Conservation (phyloP, 2,329 filamentous ascomycete genomes). For the Pseudopyrenochaeta lycopersici region DNA sequence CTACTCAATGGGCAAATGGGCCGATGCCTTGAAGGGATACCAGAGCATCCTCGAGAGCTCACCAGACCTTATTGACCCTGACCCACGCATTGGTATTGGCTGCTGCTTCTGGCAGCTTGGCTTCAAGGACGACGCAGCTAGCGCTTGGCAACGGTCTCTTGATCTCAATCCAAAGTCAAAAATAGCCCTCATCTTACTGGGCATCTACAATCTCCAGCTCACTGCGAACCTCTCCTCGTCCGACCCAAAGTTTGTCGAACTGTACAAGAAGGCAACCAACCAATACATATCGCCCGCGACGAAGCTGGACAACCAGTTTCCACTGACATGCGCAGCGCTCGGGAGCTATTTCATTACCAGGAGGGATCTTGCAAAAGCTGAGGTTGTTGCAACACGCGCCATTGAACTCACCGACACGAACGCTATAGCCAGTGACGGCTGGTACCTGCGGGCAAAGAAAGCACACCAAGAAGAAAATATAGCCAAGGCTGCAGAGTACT, state of each 20-base stretch:
- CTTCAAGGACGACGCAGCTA: slow-evolving; percentile 89
- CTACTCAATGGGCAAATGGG: slow-evolving; percentile 86
- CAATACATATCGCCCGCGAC: slow-evolving; percentile 93
- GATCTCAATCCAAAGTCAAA: slow-evolving; percentile 87
- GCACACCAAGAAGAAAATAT: slow-evolving; percentile 84
- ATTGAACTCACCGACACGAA: slow-evolving; percentile 97
- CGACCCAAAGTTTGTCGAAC: slow-evolving; percentile 81
- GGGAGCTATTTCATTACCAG: slow-evolving; percentile 87
- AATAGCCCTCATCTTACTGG: slow-evolving; percentile 87
- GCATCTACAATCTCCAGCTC: slow-evolving; percentile 86
- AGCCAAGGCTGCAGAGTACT: slow-evolving; percentile 82
- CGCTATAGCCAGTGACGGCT: slow-evolving; percentile 94
- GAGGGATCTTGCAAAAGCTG: slow-evolving; percentile 81
- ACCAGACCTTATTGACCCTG: slow-evolving; percentile 88
- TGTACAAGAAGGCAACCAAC: slow-evolving; percentile 94
- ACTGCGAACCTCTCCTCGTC: slow-evolving; percentile 84
- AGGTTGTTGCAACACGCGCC: slow-evolving; percentile 87
- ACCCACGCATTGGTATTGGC: slow-evolving; percentile 94
- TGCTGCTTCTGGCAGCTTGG: slow-evolving; percentile 98
- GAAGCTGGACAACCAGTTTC: slow-evolving; percentile 90
- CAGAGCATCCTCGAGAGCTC: slow-evolving; percentile 87
- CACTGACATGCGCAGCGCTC: slow-evolving; percentile 89
- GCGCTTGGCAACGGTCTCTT: slow-evolving; percentile 87
- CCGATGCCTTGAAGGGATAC: slow-evolving; percentile 83
- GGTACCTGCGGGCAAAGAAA: slow-evolving; percentile 92